These are phyloP conservation scores for Spinacia oleracea DNA, from an alignment of 179 eudicot species.

Conservation along the genomic window DNA sequence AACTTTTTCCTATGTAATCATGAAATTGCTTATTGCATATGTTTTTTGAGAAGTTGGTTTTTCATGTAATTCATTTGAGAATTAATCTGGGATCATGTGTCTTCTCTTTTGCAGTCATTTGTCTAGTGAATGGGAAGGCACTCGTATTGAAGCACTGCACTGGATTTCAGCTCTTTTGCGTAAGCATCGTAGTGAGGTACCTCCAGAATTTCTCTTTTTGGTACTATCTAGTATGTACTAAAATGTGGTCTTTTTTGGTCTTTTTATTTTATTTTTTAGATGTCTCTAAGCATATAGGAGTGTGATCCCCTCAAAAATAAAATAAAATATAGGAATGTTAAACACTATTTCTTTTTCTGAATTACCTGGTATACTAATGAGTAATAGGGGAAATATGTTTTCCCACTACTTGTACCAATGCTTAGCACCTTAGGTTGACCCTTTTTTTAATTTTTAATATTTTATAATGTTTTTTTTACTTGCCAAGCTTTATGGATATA, in stretches of 20 bases:
- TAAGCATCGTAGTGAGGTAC: constrained; percentile 85
- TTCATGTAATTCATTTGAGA: not conserved
- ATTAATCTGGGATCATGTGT: constrained; percentile 6
- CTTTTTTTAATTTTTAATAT: too few species aligned
- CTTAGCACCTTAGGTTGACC: too few species aligned
- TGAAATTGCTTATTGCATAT: not conserved
- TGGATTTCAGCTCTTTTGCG: constrained; percentile 91
- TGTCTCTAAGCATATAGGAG: not conserved
- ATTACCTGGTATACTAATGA: too few species aligned
- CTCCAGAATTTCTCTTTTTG: not conserved
- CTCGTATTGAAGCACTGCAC: constrained; percentile 92
- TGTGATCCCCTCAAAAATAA: too few species aligned
- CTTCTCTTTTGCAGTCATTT: constrained; percentile 60
- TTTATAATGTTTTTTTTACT: too few species aligned
- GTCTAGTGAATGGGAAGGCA: constrained; percentile 96
- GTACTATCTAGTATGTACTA: not conserved
- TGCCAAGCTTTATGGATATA: not conserved
- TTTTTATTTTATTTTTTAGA: not conserved
- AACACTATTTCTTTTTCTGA: not conserved
- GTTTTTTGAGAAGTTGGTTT: not conserved
- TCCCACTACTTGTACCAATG: too few species aligned
- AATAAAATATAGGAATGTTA: not conserved
- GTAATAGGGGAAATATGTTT: too few species aligned
- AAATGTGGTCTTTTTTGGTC: constrained; percentile 1
- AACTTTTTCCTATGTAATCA: not conserved